Evolutionary conservation across 768 basidiomycete genomes (phyloP), one percentile per base, ranked within the genome.

Genomic region (Russula foetens): DNA sequence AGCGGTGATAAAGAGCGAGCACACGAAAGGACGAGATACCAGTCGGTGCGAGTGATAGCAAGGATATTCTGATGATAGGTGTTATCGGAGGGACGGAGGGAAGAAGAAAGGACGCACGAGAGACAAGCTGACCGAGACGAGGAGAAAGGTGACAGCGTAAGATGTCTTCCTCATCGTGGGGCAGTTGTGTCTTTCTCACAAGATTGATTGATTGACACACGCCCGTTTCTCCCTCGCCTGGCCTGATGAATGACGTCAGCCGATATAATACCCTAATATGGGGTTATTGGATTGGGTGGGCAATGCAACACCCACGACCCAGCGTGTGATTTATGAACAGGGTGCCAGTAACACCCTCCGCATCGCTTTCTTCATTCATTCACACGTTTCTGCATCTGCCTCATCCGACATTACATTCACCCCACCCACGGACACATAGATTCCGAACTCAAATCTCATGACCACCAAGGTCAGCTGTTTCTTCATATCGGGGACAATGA

Each of bases 121-220:
- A 26, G 78, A 64, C 8, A 85, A 71, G 6, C 78, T 76, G 15
- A 79, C 57, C 3, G 77, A 67, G 1, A 86, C 81, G 29, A 81
- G 80, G 59, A 82, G 64, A 65, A 88, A 85, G 0, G 86, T 81
- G 53, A 86, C 63, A 28, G 79, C 80, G 63, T 90, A 90, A 0
- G 85, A 88, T 0, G 78, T 81, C 67, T 86, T 88, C 63, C 86
- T 77, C 86, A 88, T 86, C 29, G 55, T 68, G 52, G 50, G 41
- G 14, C 23, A 43, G 35, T 35, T 12, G 17, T 14, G 39, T 46
- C 59, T n/a, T n/a, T n/a, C n/a, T n/a, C n/a, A n/a, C n/a, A 39
- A 54, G 46, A 38, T 19, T 38, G n/a, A n/a, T n/a, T n/a, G n/a
- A n/a, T n/a, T n/a, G n/a, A n/a, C 19, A 24, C 31, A 15, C 43